Evolutionary conservation across 2,329 filamentous ascomycete genomes (phyloP).

Genomic region (Chaetomium globosum): DNA sequence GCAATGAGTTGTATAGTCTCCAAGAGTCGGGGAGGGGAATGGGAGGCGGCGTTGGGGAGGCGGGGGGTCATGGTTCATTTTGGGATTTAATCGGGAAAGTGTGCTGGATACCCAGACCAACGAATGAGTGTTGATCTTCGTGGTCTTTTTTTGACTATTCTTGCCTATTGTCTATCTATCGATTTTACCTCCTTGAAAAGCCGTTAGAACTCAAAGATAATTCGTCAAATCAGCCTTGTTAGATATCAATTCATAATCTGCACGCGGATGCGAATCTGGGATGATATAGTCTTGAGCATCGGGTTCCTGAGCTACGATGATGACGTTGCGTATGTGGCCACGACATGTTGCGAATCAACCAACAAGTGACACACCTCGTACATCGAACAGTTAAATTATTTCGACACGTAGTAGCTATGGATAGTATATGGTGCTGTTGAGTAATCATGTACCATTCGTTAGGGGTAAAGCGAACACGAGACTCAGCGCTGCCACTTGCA

Average conservation of each 20-base stretch:
- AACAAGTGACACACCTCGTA: too few relatives aligned
- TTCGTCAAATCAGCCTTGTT: background rate
- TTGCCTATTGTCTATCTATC: background rate
- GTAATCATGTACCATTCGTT: too few relatives aligned
- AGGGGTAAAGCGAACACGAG: background rate
- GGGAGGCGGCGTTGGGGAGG: background rate
- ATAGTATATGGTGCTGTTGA: too few relatives aligned
- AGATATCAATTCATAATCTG: background rate
- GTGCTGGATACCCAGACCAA: conserved; percentile 12
- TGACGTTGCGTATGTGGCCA: too few relatives aligned
- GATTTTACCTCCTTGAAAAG: background rate
- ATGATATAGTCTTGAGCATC: background rate
- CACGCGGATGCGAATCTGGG: background rate
- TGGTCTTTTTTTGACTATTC: background rate
- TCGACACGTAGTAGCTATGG: too few relatives aligned
- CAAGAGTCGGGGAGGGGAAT: background rate
- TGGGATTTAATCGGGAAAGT: background rate
- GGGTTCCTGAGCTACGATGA: background rate
- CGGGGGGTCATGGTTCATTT: background rate
- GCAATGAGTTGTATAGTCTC: background rate
- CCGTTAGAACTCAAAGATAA: background rate
- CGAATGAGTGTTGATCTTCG: background rate
- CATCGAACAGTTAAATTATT: too few relatives aligned
- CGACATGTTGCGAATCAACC: too few relatives aligned
- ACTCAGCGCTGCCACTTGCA: background rate